A percentile compares a stretch with the other conserved stretches of the same genome.
Conservation (phyloP, 352 stramenopile species). For the Phytophthora constricta region DNA sequence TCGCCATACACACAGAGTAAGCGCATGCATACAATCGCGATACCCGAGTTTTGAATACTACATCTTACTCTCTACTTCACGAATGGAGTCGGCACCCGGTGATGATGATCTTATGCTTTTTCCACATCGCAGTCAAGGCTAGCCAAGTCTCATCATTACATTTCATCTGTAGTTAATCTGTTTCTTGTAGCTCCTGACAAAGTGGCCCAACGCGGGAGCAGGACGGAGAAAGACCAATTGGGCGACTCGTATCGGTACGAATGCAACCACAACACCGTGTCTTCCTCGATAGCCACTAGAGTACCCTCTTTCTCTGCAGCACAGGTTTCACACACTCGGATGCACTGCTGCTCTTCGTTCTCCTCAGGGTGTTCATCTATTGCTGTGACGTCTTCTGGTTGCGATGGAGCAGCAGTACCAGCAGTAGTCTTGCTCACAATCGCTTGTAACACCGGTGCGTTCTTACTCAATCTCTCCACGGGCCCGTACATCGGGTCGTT, state of each 20-base stretch:
- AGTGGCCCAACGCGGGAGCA: slow-evolving; percentile 47
- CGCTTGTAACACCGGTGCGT: background rate
- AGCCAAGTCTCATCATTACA: too few relatives aligned
- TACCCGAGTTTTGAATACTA: too few relatives aligned
- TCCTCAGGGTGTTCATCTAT: too few relatives aligned
- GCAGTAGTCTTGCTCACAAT: background rate
- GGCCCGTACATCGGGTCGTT: slow-evolving; percentile 95
- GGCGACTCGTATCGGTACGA: slow-evolving; percentile 55
- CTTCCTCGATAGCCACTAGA: slow-evolving; percentile 2
- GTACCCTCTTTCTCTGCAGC: background rate
- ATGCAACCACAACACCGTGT: slow-evolving; percentile 54
- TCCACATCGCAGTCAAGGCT: too few relatives aligned
- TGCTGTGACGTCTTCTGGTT: background rate
- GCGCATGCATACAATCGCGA: too few relatives aligned
- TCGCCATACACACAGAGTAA: too few relatives aligned
- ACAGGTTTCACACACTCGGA: slow-evolving; percentile 31
- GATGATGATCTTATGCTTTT: too few relatives aligned
- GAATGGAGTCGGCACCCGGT: too few relatives aligned
- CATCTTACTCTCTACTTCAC: too few relatives aligned
- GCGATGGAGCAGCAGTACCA: background rate
- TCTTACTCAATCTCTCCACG: background rate
- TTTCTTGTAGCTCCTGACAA: too few relatives aligned
- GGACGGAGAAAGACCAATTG: slow-evolving; percentile 49
- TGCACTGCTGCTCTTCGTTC: slow-evolving; percentile 24
- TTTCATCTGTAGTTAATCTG: background rate